Evolutionary conservation across 805 yeast genomes (phyloP), one percentile per base, ranked within the genome.

Genomic region (Spathaspora hagerdaliae): DNA sequence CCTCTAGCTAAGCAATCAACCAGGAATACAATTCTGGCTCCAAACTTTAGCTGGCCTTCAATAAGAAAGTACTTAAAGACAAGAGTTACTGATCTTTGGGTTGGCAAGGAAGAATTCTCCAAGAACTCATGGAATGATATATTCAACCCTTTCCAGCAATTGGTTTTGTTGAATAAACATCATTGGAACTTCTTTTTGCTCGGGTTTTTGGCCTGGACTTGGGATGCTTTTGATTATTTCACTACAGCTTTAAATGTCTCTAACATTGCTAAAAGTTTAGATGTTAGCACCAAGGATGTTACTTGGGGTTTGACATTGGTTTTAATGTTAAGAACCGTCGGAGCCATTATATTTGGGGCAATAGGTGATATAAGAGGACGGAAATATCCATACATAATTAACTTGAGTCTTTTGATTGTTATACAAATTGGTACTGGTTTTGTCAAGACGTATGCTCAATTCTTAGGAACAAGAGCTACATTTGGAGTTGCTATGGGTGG

Each of bases 401-500:
- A 81, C 60, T 70, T 79, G 31, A 29, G 39, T 52, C 51, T 63
- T 3, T 60, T 79, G 29, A 79, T 84, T 56, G 67, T 76, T 19
- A 31, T 83, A 41, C 85, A 84, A 56, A 67, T 84, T 34, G 87
- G 83, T 29, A 74, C 86, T 11, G 87, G 87, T 1, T 83, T 82
- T 53, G 79, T 77, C 36, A 64, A 78, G 47, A 82, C 83, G 3
- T 82, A 73, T 56, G 42, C 60, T 40, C 83, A 81, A 59, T 84
- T 84, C 53, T 56, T 81, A 36, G 86, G 74, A 1, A 78, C 81
- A 2, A 69, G 90, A 43, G 83, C 87, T 2, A 52, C 82, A 15
- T 83, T 79, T 58, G 91, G 91, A 38, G 65, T 82, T 41, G 78
- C 81, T 39, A 81, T 83, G 87, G 89, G 89, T 35, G 88, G 87